Evolutionary conservation across 192 early-diverging fungal genomes (phyloP), one percentile per base, ranked within the genome.

Genomic region (Umbelopsis isabellina): DNA sequence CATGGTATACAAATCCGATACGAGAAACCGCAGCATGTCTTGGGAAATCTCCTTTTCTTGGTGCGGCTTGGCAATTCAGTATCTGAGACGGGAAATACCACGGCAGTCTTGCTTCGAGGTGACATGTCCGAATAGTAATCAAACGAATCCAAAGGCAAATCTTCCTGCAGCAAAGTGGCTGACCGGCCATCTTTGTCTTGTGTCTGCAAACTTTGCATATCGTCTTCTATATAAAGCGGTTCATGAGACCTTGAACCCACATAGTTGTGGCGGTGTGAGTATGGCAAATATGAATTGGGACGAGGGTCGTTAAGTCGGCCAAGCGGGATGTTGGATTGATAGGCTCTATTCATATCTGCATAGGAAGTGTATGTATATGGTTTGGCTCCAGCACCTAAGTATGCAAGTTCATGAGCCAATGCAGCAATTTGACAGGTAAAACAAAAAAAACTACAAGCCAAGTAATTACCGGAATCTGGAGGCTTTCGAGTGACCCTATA

Each of bases 151-250:
- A 61, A 46, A 25, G 49, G 61, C 8, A 58, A 20, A 2, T 44
- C 66, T 53, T 64, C 65, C 23, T 48, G 48, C 20, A 15, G 55
- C 20, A 49, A 61, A 44, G 48, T 41, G 49, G 64, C 16, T 37
- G 65, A n/a, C 61, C 71, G 33, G 44, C 66, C 61, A 25, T 35
- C 66, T 52, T 20, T 67, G 64, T 64, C 64, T 12, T 23, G 35
- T 12, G 46, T 61, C 4, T 46, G 18, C 2, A 70, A 0, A 7
- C 53, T 75, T 4, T 20, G 41, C 1, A 27, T 65, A 61, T 75
- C 68, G 49, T 75, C 68, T 65, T 75, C 68, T 44, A 75, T 68
- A 33, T 75, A 68, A 3, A 68, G 66, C 18, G 51, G 66, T 4
- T 67, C 35, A 55, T 58, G 49, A 2, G 66, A 66, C 37, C 37